Base-by-base conservation (phyloP, 441 rosid genomes). In the Biscutella auriculata region DNA sequence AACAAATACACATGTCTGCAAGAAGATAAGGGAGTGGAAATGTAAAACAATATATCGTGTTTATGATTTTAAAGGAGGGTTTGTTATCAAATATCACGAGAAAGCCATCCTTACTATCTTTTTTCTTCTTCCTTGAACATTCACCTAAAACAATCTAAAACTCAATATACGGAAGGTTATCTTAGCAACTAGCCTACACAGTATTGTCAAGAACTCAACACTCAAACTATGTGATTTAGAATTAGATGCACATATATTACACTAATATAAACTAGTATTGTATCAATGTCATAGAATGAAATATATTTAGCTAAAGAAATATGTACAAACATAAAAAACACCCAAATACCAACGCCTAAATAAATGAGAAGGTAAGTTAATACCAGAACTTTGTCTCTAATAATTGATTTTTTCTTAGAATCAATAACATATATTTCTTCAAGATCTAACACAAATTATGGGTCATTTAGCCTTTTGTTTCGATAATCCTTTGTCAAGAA, bases 361-460 rank as follows among this genome's bases (percentile, higher is more conserved):
- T 8, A 39, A 29, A 7, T 0, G 29, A 44, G 14, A 55, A 55
- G 34, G 36, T 33, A 63, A 30, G 19, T 30, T 19, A 77, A 73
- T 73, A 91, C 96, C 82, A 82, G 50, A 55, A 91, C 91, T 82
- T 76, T 88, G 40, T 95, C 98, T 76, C 96, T 81, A 42, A 88
- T 81, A 61, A 91, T 88, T 35, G 96, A 91, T 80, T 79, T 91
- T 19, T 88, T 82, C 74, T 75, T 82, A 14, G 96, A 85, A 55
- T 91, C 96, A 46, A 91, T 83, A 63, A 82, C 85, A 65, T 91
- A 91, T 29, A 91, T 88, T 79, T 91, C 96, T 73, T 91, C 96
- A 78, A 88, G 85, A 58, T 88, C 96, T 47, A 91, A 80, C 47
- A 87, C 82, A 75, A 91, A 91, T 45, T 91, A 93, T 9, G 84